Evolutionary conservation across 805 yeast species (phyloP).

Genomic region (Metschnikowia continentalis): DNA sequence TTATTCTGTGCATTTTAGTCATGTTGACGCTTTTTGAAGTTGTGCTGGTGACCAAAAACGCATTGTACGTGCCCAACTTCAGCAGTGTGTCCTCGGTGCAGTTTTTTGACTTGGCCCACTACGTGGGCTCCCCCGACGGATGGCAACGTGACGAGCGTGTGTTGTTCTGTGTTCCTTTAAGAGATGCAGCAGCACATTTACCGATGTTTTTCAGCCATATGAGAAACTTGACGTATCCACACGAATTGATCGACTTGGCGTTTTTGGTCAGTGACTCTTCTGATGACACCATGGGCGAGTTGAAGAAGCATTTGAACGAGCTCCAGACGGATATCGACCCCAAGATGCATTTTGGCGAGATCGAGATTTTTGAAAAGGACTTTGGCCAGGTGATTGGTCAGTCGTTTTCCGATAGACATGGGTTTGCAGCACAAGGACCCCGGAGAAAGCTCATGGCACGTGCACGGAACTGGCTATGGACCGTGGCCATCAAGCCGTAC

Average conservation of each 20-base stretch:
- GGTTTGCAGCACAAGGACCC: slow-evolving; percentile 94
- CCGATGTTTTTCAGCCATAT: slow-evolving; percentile 86
- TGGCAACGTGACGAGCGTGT: slow-evolving; percentile 79
- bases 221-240: slow-evolving; percentile 80
- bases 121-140: slow-evolving; percentile 64
- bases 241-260: slow-evolving; percentile 73
- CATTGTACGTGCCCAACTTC: slow-evolving; percentile 34
- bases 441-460: slow-evolving; percentile 93
- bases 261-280: slow-evolving; percentile 87
- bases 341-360: slow-evolving; percentile 68
- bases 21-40: slow-evolving; percentile 14
- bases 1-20: slow-evolving; percentile 6
- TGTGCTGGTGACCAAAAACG: slow-evolving; percentile 10
- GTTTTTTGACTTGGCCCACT: slow-evolving; percentile 68
- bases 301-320: slow-evolving; percentile 52
- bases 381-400: slow-evolving; percentile 94
- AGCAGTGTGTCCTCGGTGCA: slow-evolving; percentile 40
- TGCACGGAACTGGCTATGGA: slow-evolving; percentile 90
- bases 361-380: slow-evolving; percentile 86
- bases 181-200: slow-evolving; percentile 88
- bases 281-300: slow-evolving; percentile 76
- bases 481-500: slow-evolving; percentile 83
- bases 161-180: slow-evolving; percentile 79
- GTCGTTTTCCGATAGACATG: slow-evolving; percentile 89
- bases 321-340: slow-evolving; percentile 65